Evolutionary conservation across 2,329 filamentous ascomycete genomes (phyloP), one percentile per base, ranked within the genome.

Genomic region (Colletotrichum caudatum): DNA sequence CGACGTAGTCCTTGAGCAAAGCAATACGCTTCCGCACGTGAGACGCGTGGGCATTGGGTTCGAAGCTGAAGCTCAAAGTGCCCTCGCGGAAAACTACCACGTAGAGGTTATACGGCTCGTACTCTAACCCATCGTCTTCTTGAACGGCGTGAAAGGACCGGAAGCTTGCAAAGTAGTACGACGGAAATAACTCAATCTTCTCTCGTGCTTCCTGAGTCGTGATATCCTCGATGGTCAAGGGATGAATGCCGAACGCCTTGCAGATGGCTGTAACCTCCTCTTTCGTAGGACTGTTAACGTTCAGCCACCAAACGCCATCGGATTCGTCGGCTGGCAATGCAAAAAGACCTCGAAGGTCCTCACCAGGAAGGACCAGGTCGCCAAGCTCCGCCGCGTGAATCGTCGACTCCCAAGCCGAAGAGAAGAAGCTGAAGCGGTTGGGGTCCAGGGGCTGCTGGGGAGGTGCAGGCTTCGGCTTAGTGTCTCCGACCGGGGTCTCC

Each of bases 111-210:
- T 97, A 94, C 0, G 96, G 95, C 77, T 97, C 94, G 78, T 97
- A 92, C 78, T 97, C 97, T 69, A 93, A 90, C 73, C 93, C 91
- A 44, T 91, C 88, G 76, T 93, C 92, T 76, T 97, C 93, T 75
- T 94, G 86, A 66, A 95, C 92, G 12, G 89, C 83, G 76, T 90
- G 93, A 85, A 98, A 99, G 2, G 95, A 97, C 64, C 95, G 91
- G 88, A 98, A 99, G 81, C 94, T 97, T 62, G 97, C 94, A 81
- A 99, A 98, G 83, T 99, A 99, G 84, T 99, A 99, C 53, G 94
- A 94, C 33, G 94, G 93, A 84, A 99, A 99, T 33, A 99, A 88
- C 82, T 99, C 96, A 67, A 99, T 97, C 85, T 99, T 99, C 84
- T 99, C 96, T 54, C 96, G 94, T 14, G 95, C 93, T 82, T 99